These are phyloP conservation scores for Escovopsis sp. DNA, from an alignment of 2,329 filamentous ascomycete species.

Conservation along the genomic window DNA sequence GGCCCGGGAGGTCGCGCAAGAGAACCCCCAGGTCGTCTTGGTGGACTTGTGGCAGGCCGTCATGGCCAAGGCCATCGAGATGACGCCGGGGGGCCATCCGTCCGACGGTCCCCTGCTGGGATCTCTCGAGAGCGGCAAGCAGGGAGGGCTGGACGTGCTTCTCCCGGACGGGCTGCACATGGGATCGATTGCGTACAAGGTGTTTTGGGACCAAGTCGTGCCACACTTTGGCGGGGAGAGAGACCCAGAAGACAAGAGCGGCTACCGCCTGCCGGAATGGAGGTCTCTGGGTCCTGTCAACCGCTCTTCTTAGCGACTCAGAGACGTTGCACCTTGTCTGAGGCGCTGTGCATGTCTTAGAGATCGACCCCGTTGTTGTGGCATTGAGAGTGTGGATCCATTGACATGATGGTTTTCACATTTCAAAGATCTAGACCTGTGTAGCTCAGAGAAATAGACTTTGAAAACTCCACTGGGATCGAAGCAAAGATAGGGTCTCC, in stretches of 20 bases:
- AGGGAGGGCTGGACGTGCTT: constrained; percentile 35
- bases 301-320: no score
- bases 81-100: constrained; percentile 41
- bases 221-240: constrained; percentile 34
- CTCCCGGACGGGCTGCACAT: constrained; percentile 46
- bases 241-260: constrained; percentile 22
- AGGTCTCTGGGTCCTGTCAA: constrained; percentile 1
- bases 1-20: constrained; percentile 52
- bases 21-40: constrained; percentile 46
- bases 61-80: constrained; percentile 52
- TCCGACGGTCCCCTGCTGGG: constrained; percentile 33
- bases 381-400: no score
- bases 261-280: constrained; percentile 29
- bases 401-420: no score
- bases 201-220: constrained; percentile 34
- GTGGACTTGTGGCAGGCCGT: constrained; percentile 70
- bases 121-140: constrained; percentile 32
- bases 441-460: no score
- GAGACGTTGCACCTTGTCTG: no score
- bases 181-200: constrained; percentile 35
- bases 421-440: no score
- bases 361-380: no score
- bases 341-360: no score
- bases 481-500: no score
- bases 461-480: no score